phyloP scores from a whole-genome alignment of 192 early-diverging fungal genomes.

The Rhizoclosmatium globosum region DNA sequence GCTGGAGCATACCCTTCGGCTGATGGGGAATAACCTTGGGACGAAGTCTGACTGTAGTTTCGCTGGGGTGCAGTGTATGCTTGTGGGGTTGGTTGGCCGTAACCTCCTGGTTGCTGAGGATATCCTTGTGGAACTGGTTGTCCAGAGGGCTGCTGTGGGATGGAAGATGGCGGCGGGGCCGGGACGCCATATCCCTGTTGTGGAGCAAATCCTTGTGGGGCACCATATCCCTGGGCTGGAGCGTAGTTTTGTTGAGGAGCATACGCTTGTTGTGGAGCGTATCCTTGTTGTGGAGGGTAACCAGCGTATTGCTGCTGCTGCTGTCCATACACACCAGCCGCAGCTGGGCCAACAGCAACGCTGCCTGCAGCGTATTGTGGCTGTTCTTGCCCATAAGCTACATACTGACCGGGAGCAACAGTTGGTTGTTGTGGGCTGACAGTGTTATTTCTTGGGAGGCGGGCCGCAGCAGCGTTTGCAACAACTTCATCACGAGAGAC shows the following conservation, averaged over 20 bases:
- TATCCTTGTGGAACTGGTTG: background rate
- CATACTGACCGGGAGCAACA: no score
- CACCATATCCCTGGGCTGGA: background rate
- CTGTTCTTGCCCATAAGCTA: no score
- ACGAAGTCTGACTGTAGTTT: background rate
- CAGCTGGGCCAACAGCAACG: no score
- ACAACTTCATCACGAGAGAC: background rate
- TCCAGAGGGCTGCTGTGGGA: no score
- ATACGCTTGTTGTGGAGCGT: background rate
- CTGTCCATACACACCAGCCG: background rate
- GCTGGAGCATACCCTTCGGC: no score
- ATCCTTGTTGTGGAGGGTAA: constrained; percentile 1
- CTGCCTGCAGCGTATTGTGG: no score
- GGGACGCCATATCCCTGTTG: background rate
- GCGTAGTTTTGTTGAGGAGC: background rate
- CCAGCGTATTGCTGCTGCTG: constrained; percentile 1
- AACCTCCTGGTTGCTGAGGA: background rate
- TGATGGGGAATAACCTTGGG: no score
- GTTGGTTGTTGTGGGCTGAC: background rate
- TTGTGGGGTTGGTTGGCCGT: background rate
- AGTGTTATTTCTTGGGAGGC: background rate
- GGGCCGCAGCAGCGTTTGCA: background rate
- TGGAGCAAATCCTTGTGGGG: constrained; percentile 1
- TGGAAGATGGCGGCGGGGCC: no score
- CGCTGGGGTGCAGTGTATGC: background rate